Conservation (phyloP, 2,329 filamentous ascomycete genomes). For the Escovopsis sp. region DNA sequence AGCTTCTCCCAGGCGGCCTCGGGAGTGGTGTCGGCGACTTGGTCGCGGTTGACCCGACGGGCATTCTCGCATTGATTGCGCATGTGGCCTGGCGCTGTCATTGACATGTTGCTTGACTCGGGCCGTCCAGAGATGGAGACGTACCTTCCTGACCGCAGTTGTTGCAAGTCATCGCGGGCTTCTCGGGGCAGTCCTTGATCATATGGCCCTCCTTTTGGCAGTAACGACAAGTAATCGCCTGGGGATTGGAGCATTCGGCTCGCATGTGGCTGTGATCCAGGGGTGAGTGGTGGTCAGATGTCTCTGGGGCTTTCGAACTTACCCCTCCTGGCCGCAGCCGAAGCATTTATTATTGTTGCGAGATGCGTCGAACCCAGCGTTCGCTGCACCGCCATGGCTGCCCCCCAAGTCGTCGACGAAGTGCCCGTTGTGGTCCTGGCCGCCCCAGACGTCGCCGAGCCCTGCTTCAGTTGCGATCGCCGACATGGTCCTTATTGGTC, state of each 20-base stretch:
- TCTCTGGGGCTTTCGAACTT: constrained; percentile 2
- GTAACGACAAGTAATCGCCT: constrained; percentile 23
- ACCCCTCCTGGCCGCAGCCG: constrained; percentile 23
- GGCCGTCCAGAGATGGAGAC: constrained; percentile 10
- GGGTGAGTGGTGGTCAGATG: constrained; percentile 3
- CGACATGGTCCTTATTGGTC: too few relatives aligned
- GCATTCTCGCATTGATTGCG: constrained; percentile 42
- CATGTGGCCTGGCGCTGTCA: constrained; percentile 34
- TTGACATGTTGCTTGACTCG: neutral
- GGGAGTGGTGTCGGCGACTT: constrained; percentile 31
- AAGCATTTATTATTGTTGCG: constrained; percentile 19
- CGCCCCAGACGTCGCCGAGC: too few relatives aligned
- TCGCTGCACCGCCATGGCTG: neutral
- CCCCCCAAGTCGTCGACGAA: neutral
- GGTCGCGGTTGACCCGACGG: constrained; percentile 40
- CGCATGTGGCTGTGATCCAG: constrained; percentile 13
- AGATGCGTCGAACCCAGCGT: neutral
- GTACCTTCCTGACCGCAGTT: constrained; percentile 48
- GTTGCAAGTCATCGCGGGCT: constrained; percentile 39
- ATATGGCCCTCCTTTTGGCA: constrained; percentile 39
- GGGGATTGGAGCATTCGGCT: constrained; percentile 21
- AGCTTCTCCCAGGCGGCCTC: constrained; percentile 47
- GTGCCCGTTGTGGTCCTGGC: too few relatives aligned
- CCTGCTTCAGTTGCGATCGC: too few relatives aligned
- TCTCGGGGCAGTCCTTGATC: constrained; percentile 47